Percentiles rank a stretch among this genome's conserved stretches.
These are phyloP conservation scores for Podospora pseudocomata DNA, from an alignment of 495 filamentous ascomycete species.

Conservation along the genomic window DNA sequence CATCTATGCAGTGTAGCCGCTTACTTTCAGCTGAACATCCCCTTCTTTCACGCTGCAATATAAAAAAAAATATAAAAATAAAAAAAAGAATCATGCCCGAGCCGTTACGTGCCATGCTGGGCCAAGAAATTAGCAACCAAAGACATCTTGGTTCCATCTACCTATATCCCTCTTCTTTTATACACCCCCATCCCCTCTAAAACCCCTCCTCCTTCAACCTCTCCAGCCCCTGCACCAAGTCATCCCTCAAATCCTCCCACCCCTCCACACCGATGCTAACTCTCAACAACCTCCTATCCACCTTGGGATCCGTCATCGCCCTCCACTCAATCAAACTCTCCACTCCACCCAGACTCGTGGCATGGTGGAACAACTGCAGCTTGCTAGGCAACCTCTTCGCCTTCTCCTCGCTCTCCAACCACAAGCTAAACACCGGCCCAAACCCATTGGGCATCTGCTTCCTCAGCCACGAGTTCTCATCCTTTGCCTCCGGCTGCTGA, in stretches of 20 bases:
- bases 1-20: too few species aligned
- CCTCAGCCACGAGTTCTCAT: constrained; percentile 64
- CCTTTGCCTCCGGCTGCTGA: constrained; percentile 59
- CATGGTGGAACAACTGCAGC: constrained; percentile 84
- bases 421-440: constrained; percentile 81
- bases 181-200: background rate
- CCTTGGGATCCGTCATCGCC: constrained; percentile 72
- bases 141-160: background rate
- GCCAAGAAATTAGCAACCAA: background rate
- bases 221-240: constrained; percentile 68
- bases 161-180: too few species aligned
- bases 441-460: constrained; percentile 91
- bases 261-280: constrained; percentile 84
- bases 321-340: constrained; percentile 92
- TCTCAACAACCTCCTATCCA: constrained; percentile 71
- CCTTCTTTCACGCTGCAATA: background rate
- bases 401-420: constrained; percentile 53
- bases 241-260: constrained; percentile 77
- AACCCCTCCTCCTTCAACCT: constrained; percentile 40
- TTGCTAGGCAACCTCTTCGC: constrained; percentile 72
- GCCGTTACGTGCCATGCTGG: too few species aligned
- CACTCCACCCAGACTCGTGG: constrained; percentile 88
- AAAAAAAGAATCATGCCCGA: too few species aligned
- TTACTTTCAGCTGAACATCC: background rate
- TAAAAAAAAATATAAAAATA: too few species aligned